Evolutionary conservation across 2,329 filamentous ascomycete species (phyloP).

Genomic region (Blumeria hordei): DNA sequence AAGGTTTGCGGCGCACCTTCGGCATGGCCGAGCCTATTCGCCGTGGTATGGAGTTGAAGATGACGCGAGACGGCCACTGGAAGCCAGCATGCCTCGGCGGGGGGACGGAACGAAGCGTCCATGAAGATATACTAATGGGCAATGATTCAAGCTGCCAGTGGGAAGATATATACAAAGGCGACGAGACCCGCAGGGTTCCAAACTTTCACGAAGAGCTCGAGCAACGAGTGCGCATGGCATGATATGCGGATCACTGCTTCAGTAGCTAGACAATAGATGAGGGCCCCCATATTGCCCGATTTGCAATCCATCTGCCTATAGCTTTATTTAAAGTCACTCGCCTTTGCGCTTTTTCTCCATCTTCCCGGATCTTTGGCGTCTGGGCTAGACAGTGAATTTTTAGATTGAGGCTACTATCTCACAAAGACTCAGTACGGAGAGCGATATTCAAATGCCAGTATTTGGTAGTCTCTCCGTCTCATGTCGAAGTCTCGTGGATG

Average conservation of each 20-base stretch:
- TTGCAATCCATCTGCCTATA: no score
- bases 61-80: constrained; percentile 60
- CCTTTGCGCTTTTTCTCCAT: no score
- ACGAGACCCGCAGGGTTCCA: constrained; percentile 31
- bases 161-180: constrained; percentile 81
- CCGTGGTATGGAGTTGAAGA: constrained; percentile 85
- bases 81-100: constrained; percentile 43
- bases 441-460: no score
- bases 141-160: constrained; percentile 57
- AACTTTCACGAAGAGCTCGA: constrained; percentile 88
- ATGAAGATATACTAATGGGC: constrained; percentile 73
- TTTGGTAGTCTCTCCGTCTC: no score
- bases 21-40: constrained; percentile 83
- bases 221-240: constrained; percentile 56
- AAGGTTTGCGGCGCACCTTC: constrained; percentile 63
- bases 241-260: not conserved
- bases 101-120: constrained; percentile 28
- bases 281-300: no score
- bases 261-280: no score
- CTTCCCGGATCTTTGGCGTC: no score
- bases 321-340: no score
- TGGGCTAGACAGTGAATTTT: no score
- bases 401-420: no score
- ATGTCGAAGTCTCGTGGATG: no score
- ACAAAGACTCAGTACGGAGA: no score